Conservation (phyloP, 2,329 filamentous ascomycete species). For the Cordyceps javanica region DNA sequence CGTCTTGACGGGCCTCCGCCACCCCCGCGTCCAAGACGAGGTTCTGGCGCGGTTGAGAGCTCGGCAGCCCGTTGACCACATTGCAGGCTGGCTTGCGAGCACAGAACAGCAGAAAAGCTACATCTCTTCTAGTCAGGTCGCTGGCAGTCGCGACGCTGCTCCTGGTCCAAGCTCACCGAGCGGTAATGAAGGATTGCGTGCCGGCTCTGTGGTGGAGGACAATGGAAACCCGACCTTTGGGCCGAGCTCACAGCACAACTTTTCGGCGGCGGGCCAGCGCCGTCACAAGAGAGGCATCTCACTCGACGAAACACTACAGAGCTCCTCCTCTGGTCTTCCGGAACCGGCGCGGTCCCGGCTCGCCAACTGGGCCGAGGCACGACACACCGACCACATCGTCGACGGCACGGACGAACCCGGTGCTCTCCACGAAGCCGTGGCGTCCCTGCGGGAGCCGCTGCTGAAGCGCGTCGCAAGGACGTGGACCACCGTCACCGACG, state of each 20-base stretch:
- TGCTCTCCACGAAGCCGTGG: constrained; percentile 50
- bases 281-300: not conserved
- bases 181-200: not conserved
- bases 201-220: not conserved
- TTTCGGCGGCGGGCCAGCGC: not conserved
- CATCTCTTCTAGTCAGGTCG: not conserved
- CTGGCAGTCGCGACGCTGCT: not conserved
- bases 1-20: constrained; percentile 47
- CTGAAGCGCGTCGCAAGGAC: not conserved
- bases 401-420: constrained; percentile 19
- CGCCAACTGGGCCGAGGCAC: not conserved
- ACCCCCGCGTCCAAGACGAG: constrained; percentile 46
- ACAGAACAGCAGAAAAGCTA: not conserved
- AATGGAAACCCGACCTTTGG: not conserved
- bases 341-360: not conserved
- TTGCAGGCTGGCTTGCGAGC: constrained; percentile 47
- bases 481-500: constrained; percentile 33
- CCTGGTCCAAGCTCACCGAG: not conserved
- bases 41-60: constrained; percentile 46
- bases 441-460: not conserved
- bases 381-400: not conserved
- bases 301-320: not conserved
- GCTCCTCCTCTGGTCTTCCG: not conserved
- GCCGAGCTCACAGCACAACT: not conserved
- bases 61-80: constrained; percentile 48